Base-by-base conservation (phyloP, 108 stramenopile genomes). In the Skeletonema costatum region DNA sequence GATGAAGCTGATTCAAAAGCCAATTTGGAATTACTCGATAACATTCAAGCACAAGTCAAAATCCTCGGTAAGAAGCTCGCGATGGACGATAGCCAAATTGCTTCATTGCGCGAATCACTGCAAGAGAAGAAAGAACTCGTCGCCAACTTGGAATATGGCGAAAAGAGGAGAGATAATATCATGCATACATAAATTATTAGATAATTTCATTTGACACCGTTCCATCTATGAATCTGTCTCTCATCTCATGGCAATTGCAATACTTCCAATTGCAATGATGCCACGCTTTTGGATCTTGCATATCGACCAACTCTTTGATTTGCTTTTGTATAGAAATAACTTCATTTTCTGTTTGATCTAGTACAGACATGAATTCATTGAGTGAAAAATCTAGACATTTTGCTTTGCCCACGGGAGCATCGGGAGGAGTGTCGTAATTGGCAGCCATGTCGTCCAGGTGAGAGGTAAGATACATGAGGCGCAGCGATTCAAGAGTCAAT, bases 211-310 rank as follows among this genome's bases (percentile, higher is more conserved):
- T 17, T 46, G 36, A 93, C 38, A 96, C 82, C 2, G 91, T 85
- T 25, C 89, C 92, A 17, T 81, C 75, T 3, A 75, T 70, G 66
- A 96, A 96, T 29, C 71, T 53, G 3, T 75, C 68, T 38, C 96
- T 77, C 59, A 90, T 76, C 44, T 83, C 86, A 64, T 97, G 96
- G 66, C 96, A 97, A 58, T 74, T 87, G 70, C 96, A 97, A 90
- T 92, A 97, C 29, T 77, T 80, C 46, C 92, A 83, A 70, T 93
- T 87, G 56, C 96, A 97, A 39, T 90, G 89, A 11, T 77, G 60
- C 73, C 90, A 97, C 19, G 83, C 85, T 44, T 72, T 77, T 21
- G 91, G 89, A 77, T 93, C 89, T 59, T 93, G 89, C 16, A 64
- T 66, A 10, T 81, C 82, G 1, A 93, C 90, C 70, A 93, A 73